Evolutionary conservation across 345 rosid species (phyloP), one percentile per base, ranked within the genome.

Genomic region (Brassica rapa): DNA sequence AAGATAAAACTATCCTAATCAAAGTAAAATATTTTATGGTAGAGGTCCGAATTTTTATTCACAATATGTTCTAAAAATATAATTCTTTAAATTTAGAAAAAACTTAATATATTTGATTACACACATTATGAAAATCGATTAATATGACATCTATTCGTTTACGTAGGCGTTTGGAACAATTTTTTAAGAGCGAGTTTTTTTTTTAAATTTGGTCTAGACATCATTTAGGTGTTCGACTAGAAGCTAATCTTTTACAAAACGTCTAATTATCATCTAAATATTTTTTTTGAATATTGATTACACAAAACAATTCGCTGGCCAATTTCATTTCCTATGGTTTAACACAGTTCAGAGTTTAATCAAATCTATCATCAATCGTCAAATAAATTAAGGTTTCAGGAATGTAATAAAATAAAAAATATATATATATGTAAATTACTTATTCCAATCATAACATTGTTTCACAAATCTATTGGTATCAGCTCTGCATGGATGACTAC

Each of bases 401-500:
- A 46, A 46, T 46, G 56, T 49, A n/a, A 49, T 12, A 46, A 12
- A 46, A 46, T 14, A 49, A 49, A 49, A 49, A 49, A 14, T 12
- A 3, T 7, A n/a, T n/a, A 49, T 49, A 49, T 49, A 49, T n/a
- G 16, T 49, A 14, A 14, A 14, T n/a, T 49, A 14, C 56, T 49
- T 49, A 49, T 49, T n/a, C 56, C 56, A 49, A 49, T 5, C 56
- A 49, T 59, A 75, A 75, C 49, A 68, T 59, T 16, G 9, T 7
- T 35, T 32, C 4, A 57, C 73, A 59, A 67, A 75, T 2, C 16
- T 27, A 49, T 29, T 59, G 32, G 60, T 61, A 15, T 70, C 56
- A 33, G 24, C 25, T 15, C 57, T 70, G 73, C 80, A 77, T 27
- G 63, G 74, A 6, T 12, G 4, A 30, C 61, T 32, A 60, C 33